Evolutionary conservation across 495 filamentous ascomycete species (phyloP).

Genomic region (Cryomyces minteri): DNA sequence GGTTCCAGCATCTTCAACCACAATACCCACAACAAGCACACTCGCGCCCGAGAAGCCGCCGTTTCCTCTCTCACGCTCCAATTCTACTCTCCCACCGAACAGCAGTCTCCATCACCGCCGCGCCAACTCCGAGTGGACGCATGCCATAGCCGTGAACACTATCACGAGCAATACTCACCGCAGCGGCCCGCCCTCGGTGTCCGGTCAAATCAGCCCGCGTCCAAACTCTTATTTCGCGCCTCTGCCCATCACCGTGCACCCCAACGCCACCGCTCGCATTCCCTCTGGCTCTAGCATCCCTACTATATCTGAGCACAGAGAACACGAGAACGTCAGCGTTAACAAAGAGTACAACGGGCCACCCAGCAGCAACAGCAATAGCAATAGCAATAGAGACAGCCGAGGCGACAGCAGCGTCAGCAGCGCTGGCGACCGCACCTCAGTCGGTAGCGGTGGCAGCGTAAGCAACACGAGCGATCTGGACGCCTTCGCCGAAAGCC

Average conservation of each 20-base stretch:
- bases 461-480: neutral
- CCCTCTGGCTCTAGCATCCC: conserved; percentile 3
- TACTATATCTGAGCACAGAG: too few species aligned
- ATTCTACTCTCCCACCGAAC: conserved; percentile 25
- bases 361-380: neutral
- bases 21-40: conserved; percentile 26
- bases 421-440: neutral
- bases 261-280: conserved; percentile 17
- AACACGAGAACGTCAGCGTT: too few species aligned
- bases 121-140: conserved; percentile 44
- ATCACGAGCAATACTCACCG: conserved; percentile 61
- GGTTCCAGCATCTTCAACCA: conserved; percentile 29
- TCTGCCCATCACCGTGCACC: neutral
- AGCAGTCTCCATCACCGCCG: conserved; percentile 31
- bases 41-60: conserved; percentile 70
- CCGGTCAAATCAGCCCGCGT: conserved; percentile 33
- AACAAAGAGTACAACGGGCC: too few species aligned
- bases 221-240: conserved; percentile 32
- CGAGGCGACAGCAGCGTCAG: neutral
- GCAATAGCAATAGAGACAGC: neutral
- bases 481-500: conserved; percentile 2
- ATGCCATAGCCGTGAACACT: conserved; percentile 45
- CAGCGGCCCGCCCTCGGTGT: conserved; percentile 34
- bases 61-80: conserved; percentile 53
- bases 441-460: neutral